Base-by-base conservation (phyloP, 192 early-diverging fungal species). In the Linnemannia zychae region DNA sequence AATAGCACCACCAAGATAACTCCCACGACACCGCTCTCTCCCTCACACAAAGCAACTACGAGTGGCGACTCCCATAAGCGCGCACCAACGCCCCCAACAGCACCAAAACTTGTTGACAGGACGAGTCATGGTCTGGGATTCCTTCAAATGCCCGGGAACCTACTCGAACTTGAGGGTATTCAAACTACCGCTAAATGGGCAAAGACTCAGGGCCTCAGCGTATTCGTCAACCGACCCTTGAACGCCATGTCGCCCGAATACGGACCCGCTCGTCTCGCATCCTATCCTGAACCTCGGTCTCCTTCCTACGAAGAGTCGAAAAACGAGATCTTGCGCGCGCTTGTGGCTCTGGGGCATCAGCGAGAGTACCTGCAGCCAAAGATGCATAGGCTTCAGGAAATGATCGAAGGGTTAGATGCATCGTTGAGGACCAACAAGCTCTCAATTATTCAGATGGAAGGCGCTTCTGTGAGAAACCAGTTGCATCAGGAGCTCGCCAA, bases 141-240 rank as follows among this genome's bases (percentile, higher is more conserved):
- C 20, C 60, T 88, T 2, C 88, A 88, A 40, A 79, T 88, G 72
- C 88, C 88, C 0, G 88, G 79, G 4, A 88, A 88, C 63, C 63
- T 88, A 5, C 70, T 88, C 17, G 88, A 88, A 53, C 76, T 53
- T 70, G 72, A 79, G 24, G 88, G 88, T 13, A 46, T 88, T n/a
- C 18, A 67, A 11, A 78, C 80, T 2, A 86, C 88, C 1, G 84
- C 88, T 3, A 88, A 79, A 44, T 88, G 88, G 88, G 88, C 88
- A 37, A 88, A 88, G 28, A 20, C 52, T 16, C 80, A 88, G 18
- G 84, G 77, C 17, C 74, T 88, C 18, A 31, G 74, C 44, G 88
- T 88, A 0, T 87, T 88, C 53, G n/a, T 88, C 20, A 88, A 88
- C 63, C 60, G 88, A 28, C 88, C 88, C 17, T 44, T 88, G 52